These are phyloP conservation scores for Myxozyma monticola DNA, from an alignment of 805 yeast species.

Conservation along the genomic window DNA sequence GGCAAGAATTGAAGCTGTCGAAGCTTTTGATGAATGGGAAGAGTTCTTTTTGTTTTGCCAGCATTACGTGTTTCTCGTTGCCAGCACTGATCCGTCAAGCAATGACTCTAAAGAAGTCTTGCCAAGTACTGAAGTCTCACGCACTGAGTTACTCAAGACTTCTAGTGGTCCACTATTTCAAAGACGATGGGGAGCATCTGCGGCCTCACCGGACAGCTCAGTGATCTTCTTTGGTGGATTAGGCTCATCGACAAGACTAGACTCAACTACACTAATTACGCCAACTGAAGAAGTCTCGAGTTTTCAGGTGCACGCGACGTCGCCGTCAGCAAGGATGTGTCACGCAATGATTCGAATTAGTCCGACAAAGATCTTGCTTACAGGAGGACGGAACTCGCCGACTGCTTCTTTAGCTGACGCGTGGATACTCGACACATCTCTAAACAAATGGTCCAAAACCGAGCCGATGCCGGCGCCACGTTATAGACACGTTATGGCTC, in stretches of 20 bases:
- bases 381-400: conserved; percentile 74
- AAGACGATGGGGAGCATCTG: conserved; percentile 21
- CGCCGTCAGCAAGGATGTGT: conserved; percentile 51
- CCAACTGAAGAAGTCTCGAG: conserved; percentile 1
- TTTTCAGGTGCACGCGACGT: conserved; percentile 1
- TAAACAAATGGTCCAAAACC: conserved; percentile 45
- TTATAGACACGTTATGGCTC: conserved; percentile 52
- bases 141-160: neutral
- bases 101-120: neutral
- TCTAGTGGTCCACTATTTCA: neutral
- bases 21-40: conserved; percentile 81
- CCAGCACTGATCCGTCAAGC: conserved; percentile 39
- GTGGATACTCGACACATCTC: conserved; percentile 41
- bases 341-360: conserved; percentile 50
- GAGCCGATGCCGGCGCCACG: conserved; percentile 48
- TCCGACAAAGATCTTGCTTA: conserved; percentile 41
- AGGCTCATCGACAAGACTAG: conserved; percentile 27
- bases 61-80: conserved; percentile 70
- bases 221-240: conserved; percentile 22
- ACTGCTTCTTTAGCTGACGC: conserved; percentile 46
- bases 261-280: conserved; percentile 17
- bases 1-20: conserved; percentile 49
- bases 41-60: conserved; percentile 75
- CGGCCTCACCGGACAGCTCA: neutral
- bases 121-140: neutral